A percentile compares a stretch with the other conserved stretches of the same genome.
These are phyloP conservation scores for Trichoderma citrinoviride DNA, from an alignment of 2,329 filamentous ascomycete species.

Conservation along the genomic window DNA sequence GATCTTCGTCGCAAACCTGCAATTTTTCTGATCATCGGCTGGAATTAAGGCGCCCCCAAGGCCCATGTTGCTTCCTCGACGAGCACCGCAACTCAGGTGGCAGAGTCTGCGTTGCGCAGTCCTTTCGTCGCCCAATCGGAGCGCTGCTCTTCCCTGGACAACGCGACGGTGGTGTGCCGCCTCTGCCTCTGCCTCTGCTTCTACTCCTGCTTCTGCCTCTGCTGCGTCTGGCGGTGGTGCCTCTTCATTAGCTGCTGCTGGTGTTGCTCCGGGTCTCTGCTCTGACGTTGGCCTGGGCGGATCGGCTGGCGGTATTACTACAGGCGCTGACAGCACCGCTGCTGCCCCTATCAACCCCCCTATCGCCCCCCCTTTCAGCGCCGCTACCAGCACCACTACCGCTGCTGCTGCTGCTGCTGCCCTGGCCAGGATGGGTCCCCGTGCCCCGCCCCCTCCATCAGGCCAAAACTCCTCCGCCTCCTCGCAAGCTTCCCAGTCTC, in stretches of 20 bases:
- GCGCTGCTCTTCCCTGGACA: background rate
- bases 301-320: background rate
- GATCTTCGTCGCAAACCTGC: too few species aligned
- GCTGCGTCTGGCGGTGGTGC: too few species aligned
- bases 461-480: slow-evolving; percentile 27
- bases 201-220: background rate
- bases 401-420: background rate
- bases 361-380: background rate
- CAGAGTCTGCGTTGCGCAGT: slow-evolving; percentile 21
- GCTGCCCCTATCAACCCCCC: background rate
- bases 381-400: background rate
- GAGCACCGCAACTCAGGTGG: slow-evolving; percentile 10
- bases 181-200: background rate
- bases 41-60: too few species aligned
- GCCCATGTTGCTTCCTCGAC: background rate
- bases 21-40: too few species aligned
- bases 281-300: background rate
- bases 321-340: background rate
- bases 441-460: slow-evolving; percentile 42
- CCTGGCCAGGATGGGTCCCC: slow-evolving; percentile 28
- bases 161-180: slow-evolving; percentile 2
- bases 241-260: too few species aligned
- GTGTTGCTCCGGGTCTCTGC: background rate
- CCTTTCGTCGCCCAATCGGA: slow-evolving; percentile 21
- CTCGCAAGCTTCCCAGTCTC: slow-evolving; percentile 27